phyloP scores from a whole-genome alignment of 2,329 filamentous ascomycete species.

The Diaporthe aspalathi region DNA sequence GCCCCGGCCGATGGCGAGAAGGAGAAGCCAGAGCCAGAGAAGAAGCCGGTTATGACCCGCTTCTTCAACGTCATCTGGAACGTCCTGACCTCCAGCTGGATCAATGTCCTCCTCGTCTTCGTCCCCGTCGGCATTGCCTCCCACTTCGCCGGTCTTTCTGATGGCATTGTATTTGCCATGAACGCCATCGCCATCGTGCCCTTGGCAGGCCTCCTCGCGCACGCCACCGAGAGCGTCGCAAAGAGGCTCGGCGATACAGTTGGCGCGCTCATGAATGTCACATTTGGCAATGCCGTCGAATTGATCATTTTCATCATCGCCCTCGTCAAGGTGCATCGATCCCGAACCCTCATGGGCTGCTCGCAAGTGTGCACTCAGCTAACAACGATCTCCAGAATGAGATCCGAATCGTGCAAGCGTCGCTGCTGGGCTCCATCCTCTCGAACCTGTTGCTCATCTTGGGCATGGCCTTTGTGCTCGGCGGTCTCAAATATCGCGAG shows the following conservation, averaged over 20 bases:
- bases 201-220: conserved; percentile 66
- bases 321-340: conserved; percentile 47
- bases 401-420: conserved; percentile 81
- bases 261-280: conserved; percentile 71
- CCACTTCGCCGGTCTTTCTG: conserved; percentile 53
- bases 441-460: conserved; percentile 80
- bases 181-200: conserved; percentile 72
- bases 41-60: conserved; percentile 41
- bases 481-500: conserved; percentile 75
- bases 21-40: conserved; percentile 38
- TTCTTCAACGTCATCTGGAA: conserved; percentile 61
- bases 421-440: conserved; percentile 80
- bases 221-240: conserved; percentile 70
- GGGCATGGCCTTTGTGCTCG: conserved; percentile 79
- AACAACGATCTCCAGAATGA: conserved; percentile 58
- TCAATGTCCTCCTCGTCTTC: conserved; percentile 76
- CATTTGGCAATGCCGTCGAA: conserved; percentile 72
- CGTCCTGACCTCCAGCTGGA: conserved; percentile 70
- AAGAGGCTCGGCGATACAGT: conserved; percentile 67
- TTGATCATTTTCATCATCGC: conserved; percentile 66
- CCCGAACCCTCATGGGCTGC: not conserved
- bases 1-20: conserved; percentile 11
- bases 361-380: not conserved
- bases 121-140: conserved; percentile 75
- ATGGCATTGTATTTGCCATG: conserved; percentile 66